Evolutionary conservation across 768 basidiomycete genomes (phyloP).

Genomic region (Cystoderma amianthinum): DNA sequence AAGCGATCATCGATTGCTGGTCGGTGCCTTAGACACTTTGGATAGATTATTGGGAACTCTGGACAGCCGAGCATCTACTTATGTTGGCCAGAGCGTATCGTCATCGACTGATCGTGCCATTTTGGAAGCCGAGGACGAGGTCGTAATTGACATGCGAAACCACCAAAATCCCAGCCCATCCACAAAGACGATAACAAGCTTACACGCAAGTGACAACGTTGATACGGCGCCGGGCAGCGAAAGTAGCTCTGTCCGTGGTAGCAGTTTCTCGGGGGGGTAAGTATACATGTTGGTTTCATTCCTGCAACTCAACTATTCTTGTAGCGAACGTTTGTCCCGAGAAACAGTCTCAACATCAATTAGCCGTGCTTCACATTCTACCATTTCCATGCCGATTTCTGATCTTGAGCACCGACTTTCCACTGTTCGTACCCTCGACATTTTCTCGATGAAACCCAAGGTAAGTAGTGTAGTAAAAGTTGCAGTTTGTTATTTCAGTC

Average conservation of each 20-base stretch:
- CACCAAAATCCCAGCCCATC: slow-evolving; percentile 21
- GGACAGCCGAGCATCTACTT: slow-evolving; percentile 49
- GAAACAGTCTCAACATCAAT: slow-evolving; percentile 52
- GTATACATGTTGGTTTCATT: slow-evolving; percentile 12
- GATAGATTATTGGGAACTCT: slow-evolving; percentile 64
- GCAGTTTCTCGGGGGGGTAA: slow-evolving; percentile 51
- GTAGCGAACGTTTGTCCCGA: slow-evolving; percentile 53
- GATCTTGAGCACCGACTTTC: slow-evolving; percentile 80
- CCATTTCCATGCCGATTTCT: slow-evolving; percentile 49
- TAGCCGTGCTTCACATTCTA: slow-evolving; percentile 44
- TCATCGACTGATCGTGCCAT: slow-evolving; percentile 12
- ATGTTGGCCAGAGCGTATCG: slow-evolving; percentile 31
- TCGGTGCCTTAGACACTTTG: slow-evolving; percentile 75
- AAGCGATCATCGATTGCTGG: slow-evolving; percentile 78
- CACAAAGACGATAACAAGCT: slow-evolving; percentile 7
- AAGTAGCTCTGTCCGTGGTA: slow-evolving; percentile 44
- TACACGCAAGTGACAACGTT: slow-evolving; percentile 12
- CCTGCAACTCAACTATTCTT: slow-evolving; percentile 4
- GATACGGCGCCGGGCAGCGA: slow-evolving; percentile 34
- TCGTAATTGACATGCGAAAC: slow-evolving; percentile 49
- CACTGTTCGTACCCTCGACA: slow-evolving; percentile 76
- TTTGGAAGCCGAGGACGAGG: slow-evolving; percentile 43
- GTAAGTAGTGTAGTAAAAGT: slow-evolving; percentile 29
- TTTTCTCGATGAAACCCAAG: slow-evolving; percentile 94
- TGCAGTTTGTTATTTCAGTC: not conserved